phyloP scores from a whole-genome alignment of 2,329 filamentous ascomycete species.

The Diaporthe batatas region DNA sequence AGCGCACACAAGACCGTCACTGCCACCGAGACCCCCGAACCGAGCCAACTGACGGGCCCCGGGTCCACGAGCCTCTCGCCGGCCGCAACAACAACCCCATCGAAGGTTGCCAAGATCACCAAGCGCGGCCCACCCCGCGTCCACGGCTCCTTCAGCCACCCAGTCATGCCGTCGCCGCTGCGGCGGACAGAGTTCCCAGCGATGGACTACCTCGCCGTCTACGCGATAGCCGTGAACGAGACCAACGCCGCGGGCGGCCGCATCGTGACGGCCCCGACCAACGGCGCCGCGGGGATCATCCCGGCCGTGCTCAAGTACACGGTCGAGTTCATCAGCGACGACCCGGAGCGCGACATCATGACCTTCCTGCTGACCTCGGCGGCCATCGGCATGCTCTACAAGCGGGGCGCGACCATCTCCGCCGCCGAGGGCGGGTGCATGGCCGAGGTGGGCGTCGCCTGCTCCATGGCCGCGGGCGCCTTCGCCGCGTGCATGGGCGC shows the following conservation, averaged over 20 bases:
- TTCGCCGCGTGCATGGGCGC: constrained; percentile 66
- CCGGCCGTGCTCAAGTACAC: constrained; percentile 65
- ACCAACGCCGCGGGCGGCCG: constrained; percentile 65
- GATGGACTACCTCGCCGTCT: constrained; percentile 65
- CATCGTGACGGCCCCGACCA: constrained; percentile 65
- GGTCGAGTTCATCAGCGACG: constrained; percentile 64
- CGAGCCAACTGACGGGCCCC: constrained; percentile 24
- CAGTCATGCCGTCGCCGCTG: constrained; percentile 59
- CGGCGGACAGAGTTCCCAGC: constrained; percentile 63
- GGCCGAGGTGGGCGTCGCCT: constrained; percentile 67
- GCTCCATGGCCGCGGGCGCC: constrained; percentile 64
- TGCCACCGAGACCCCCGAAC: constrained; percentile 17
- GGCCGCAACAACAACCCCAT: constrained; percentile 54
- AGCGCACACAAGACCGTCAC: constrained; percentile 35
- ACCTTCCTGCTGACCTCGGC: constrained; percentile 64
- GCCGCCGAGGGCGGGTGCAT: constrained; percentile 66
- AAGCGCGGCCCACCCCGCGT: constrained; percentile 56
- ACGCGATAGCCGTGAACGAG: constrained; percentile 66
- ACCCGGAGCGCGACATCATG: constrained; percentile 61
- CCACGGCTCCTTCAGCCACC: constrained; percentile 61
- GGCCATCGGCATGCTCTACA: constrained; percentile 66
- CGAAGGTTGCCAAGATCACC: constrained; percentile 54
- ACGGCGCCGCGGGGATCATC: constrained; percentile 65
- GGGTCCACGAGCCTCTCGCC: constrained; percentile 52
- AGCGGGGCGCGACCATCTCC: constrained; percentile 65